Conservation (phyloP, 2,329 filamentous ascomycete genomes). For the Cytospora piceae region DNA sequence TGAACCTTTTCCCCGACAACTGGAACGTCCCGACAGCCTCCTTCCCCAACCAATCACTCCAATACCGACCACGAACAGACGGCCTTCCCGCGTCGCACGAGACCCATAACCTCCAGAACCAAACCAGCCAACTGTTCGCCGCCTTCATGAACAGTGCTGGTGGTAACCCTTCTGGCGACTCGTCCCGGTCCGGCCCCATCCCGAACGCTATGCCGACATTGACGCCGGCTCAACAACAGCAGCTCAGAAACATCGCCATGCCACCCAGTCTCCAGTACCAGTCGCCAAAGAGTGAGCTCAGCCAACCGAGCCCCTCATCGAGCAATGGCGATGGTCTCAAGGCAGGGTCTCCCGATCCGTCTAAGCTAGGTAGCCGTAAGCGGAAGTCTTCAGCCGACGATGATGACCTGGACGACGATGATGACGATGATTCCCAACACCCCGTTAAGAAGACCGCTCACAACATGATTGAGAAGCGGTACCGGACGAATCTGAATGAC, state of each 20-base stretch:
- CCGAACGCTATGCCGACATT: conserved; percentile 47
- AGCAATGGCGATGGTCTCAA: conserved; percentile 52
- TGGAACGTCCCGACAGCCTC: conserved; percentile 28
- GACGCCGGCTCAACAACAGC: conserved; percentile 63
- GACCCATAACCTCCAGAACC: conserved; percentile 4
- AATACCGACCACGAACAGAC: conserved; percentile 25
- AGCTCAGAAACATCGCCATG: conserved; percentile 67
- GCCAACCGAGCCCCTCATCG: conserved; percentile 62
- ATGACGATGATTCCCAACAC: conserved; percentile 59
- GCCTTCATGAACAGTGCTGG: conserved; percentile 34
- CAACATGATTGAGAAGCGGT: conserved; percentile 98
- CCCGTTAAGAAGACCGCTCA: conserved; percentile 88
- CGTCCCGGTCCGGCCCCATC: conserved; percentile 36
- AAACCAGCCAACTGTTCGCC: conserved; percentile 18
- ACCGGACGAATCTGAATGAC: conserved; percentile 94
- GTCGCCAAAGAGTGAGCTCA: conserved; percentile 61
- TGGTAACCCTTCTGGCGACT: conserved; percentile 38
- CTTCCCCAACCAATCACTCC: conserved; percentile 26
- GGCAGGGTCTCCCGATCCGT: conserved; percentile 63
- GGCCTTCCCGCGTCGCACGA: conserved; percentile 15
- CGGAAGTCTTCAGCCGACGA: conserved; percentile 69
- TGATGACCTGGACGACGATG: conserved; percentile 64
- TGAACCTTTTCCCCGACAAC: conserved; percentile 28
- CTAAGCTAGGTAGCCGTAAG: conserved; percentile 60
- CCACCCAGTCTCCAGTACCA: conserved; percentile 64